A percentile compares a stretch with the other conserved stretches of the same genome.
Conservation (phyloP, 352 stramenopile genomes). For the Blastocystis sp. region DNA sequence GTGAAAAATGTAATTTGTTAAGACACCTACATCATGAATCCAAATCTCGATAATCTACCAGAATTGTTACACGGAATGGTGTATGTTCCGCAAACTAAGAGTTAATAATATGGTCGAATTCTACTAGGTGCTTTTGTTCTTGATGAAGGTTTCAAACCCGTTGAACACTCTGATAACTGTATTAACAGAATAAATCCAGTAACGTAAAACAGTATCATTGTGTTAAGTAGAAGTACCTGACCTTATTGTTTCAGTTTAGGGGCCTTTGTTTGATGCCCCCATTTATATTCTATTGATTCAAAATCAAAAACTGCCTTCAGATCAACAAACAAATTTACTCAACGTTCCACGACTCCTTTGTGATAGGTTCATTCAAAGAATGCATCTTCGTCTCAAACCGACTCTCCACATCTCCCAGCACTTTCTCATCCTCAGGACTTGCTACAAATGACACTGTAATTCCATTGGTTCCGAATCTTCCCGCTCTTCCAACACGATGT, state of each 20-base stretch:
- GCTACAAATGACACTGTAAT: constrained; percentile 99
- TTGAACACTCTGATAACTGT: background rate
- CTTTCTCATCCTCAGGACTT: constrained; percentile 92
- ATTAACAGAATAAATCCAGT: too few species aligned
- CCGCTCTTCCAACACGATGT: constrained; percentile 91
- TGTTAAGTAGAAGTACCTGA: too few species aligned
- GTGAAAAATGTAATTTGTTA: background rate
- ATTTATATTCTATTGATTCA: too few species aligned
- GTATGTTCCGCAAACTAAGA: background rate
- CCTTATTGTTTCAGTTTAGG: too few species aligned
- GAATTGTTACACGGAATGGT: background rate
- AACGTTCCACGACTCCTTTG: constrained; percentile 27
- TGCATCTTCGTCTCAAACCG: constrained; percentile 98
- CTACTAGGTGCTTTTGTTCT: background rate
- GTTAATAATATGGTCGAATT: background rate
- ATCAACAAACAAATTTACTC: constrained; percentile 52
- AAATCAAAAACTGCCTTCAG: too few species aligned
- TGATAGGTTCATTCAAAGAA: constrained; percentile 83
- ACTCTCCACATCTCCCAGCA: constrained; percentile 95
- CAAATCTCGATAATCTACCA: background rate
- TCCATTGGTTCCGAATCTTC: constrained; percentile 99
- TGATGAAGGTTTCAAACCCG: background rate
- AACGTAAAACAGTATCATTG: too few species aligned
- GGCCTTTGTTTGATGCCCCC: too few species aligned
- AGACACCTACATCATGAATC: background rate